Percentiles rank a stretch among this genome's conserved stretches.
Conservation (phyloP, 2,329 filamentous ascomycete genomes). For the Arthrinium phaeospermum region DNA sequence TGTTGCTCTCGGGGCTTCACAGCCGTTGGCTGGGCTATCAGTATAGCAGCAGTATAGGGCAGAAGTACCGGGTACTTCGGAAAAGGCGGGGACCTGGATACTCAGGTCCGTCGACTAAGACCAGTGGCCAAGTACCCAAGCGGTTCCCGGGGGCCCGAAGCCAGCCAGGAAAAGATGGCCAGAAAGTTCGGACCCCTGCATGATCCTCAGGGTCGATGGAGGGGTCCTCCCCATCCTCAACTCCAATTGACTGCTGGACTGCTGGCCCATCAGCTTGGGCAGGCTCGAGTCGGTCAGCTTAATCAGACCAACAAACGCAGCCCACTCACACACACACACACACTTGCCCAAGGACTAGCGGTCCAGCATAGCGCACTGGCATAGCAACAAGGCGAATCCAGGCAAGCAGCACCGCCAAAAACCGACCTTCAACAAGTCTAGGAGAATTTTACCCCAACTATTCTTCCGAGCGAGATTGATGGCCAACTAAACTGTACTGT, state of each 20-base stretch:
- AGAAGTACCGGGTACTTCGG: slow-evolving; percentile 13
- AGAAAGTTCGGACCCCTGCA: slow-evolving; percentile 19
- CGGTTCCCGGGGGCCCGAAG: slow-evolving; percentile 16
- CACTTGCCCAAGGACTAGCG: neutral
- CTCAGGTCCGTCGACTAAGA: slow-evolving; percentile 14
- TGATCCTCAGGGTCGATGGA: slow-evolving; percentile 25
- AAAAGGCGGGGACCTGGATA: slow-evolving; percentile 9
- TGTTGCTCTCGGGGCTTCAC: neutral
- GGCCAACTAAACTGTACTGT: slow-evolving; percentile 1
- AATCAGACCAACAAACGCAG: slow-evolving; percentile 9
- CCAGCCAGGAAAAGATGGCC: neutral
- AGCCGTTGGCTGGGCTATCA: neutral
- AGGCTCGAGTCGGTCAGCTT: slow-evolving; percentile 14
- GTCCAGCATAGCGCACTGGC: slow-evolving; percentile 1
- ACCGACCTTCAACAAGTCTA: slow-evolving; percentile 35
- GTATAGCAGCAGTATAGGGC: neutral
- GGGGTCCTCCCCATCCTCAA: slow-evolving; percentile 18
- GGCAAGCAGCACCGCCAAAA: slow-evolving; percentile 21
- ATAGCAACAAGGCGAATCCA: slow-evolving; percentile 19
- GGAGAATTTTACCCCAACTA: slow-evolving; percentile 41
- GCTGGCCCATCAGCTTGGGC: slow-evolving; percentile 19
- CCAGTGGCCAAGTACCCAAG: slow-evolving; percentile 11
- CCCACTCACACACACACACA: neutral
- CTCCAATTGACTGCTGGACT: neutral
- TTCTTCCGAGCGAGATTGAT: slow-evolving; percentile 28